Base-by-base conservation (phyloP, 306 rosid genomes). In the Casuarina glauca region DNA sequence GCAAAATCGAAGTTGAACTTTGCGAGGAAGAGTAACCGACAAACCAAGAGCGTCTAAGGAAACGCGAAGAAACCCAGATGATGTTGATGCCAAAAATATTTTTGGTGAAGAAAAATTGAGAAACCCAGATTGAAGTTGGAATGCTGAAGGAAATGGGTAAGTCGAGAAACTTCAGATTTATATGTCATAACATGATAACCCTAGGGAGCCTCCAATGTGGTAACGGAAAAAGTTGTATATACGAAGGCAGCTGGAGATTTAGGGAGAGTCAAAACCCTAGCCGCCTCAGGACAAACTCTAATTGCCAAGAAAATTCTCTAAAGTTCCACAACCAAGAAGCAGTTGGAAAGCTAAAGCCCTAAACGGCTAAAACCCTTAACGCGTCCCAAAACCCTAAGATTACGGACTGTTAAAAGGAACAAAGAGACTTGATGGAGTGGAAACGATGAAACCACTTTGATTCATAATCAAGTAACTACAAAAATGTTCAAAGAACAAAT, bases 251-350 rank as follows among this genome's bases (percentile, higher is more conserved):
- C 74, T 35, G 48, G 32, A 38, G 49, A 20, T 7, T 20, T 6
- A 6, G 66, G 35, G 20, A 51, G 79, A 78, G 84, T 80, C 82
- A 76, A 90, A 91, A 90, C 92, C 93, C 96, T 92, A 88, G 97
- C 95, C 91, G 96, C 95, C 94, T n/a, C 45, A 66, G 70, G 52
- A 16, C 78, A 77, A 41, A 63, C 69, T 64, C 79, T 17, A 71
- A 6, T 46, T 55, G 63, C 70, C 77, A 3, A 78, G 36, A 46
- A 58, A 79, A 72, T 69, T 1, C 45, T 2, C 39, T 16, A 35
- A 51, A 39, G 3, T 48, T 69, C 45, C 45, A 51, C 46, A 9
- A 51, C 66, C 58, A 51, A 78, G 57, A 45, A 73, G 70, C 72
- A 69, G 66, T 20, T 17, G 77, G 51, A 68, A 50, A 10, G 74